These are phyloP conservation scores for Fusarium sp. DNA, from an alignment of 2,329 filamentous ascomycete species.

Conservation along the genomic window DNA sequence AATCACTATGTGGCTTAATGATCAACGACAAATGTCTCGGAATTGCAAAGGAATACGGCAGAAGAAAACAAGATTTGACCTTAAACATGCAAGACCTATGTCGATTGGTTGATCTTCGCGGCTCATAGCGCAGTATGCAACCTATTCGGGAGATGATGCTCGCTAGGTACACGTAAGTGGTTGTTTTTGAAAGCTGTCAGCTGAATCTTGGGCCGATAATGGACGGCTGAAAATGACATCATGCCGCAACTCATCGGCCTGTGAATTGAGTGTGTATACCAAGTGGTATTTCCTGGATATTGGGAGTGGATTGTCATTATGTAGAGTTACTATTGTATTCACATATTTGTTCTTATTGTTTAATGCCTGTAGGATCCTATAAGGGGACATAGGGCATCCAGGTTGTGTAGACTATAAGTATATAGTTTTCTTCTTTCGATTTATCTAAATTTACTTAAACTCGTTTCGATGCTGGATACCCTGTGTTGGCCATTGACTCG, in stretches of 20 bases:
- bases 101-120: not conserved
- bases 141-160: not conserved
- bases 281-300: too few species aligned
- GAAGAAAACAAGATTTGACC: not conserved
- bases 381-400: too few species aligned
- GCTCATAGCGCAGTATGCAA: not conserved
- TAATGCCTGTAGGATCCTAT: too few species aligned
- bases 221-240: not conserved
- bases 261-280: not conserved
- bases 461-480: too few species aligned
- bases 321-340: too few species aligned
- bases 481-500: too few species aligned
- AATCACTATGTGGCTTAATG: not conserved
- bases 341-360: too few species aligned
- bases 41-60: not conserved
- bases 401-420: too few species aligned
- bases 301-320: too few species aligned
- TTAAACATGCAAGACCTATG: not conserved
- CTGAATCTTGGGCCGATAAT: fast-evolving
- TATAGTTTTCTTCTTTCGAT: too few species aligned
- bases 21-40: not conserved
- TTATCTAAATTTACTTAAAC: too few species aligned
- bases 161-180: not conserved
- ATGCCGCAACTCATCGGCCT: not conserved
- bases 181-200: not conserved